Evolutionary conservation across 2,329 filamentous ascomycete species (phyloP).

Genomic region (Penicillium verrucosum): DNA sequence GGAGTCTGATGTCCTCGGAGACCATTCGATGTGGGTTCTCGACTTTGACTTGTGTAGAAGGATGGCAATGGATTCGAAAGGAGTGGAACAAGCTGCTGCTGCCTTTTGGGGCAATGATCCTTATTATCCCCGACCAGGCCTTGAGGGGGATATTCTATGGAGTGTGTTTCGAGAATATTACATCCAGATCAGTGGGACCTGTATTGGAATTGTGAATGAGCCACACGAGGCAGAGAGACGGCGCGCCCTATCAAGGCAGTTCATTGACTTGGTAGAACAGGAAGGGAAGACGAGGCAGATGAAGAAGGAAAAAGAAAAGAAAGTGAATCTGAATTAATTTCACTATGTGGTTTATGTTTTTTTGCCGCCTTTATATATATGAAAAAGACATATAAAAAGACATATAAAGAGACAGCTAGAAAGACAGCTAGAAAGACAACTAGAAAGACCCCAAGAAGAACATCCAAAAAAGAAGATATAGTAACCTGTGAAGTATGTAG

Average conservation of each 20-base stretch:
- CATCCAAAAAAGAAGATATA: no score
- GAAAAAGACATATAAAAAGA: no score
- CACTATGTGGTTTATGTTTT: not conserved
- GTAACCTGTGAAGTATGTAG: no score
- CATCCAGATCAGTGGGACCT: conserved; percentile 13
- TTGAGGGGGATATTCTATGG: conserved; percentile 21
- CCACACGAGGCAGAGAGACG: not conserved
- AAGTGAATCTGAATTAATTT: not conserved
- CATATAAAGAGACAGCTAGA: no score
- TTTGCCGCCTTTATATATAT: no score
- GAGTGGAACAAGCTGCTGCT: not conserved
- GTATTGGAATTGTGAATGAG: not conserved
- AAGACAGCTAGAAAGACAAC: no score
- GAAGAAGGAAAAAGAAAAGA: not conserved
- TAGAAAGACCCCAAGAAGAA: no score
- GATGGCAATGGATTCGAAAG: not conserved
- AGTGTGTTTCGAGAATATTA: conserved; percentile 27
- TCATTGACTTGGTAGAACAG: conserved; percentile 10
- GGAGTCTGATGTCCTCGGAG: not conserved
- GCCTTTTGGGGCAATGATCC: not conserved
- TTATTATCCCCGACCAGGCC: conserved; percentile 47
- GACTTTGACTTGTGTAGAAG: not conserved
- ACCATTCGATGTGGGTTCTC: not conserved
- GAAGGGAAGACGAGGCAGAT: not conserved
- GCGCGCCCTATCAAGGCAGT: conserved; percentile 1